Percentiles rank a stretch among this genome's conserved stretches.
Evolutionary conservation across 192 early-diverging fungal genomes (phyloP).

Genomic region (Paraglomus brasilianum): DNA sequence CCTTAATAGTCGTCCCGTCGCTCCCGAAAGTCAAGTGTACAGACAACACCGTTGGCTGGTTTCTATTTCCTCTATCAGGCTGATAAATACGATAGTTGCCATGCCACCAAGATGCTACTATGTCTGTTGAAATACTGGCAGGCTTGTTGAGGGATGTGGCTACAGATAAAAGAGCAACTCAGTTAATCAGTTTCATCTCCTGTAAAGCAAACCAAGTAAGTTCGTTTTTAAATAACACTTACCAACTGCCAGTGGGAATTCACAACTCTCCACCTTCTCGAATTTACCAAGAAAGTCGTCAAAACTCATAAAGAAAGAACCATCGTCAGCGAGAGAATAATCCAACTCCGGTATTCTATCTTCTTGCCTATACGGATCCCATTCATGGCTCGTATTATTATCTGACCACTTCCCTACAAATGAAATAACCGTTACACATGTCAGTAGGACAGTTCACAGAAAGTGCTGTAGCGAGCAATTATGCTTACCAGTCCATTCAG

Average conservation of each 20-base stretch:
- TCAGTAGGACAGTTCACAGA: neutral
- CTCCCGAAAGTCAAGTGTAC: too few relatives aligned
- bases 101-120: too few relatives aligned
- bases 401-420: neutral
- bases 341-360: neutral
- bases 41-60: too few relatives aligned
- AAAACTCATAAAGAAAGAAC: slow-evolving; percentile 2
- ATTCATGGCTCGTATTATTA: neutral
- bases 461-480: neutral
- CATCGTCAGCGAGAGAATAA: slow-evolving; percentile 2
- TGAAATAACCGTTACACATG: neutral
- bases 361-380: neutral
- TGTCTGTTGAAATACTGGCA: too few relatives aligned
- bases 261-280: neutral
- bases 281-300: neutral
- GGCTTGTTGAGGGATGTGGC: too few relatives aligned
- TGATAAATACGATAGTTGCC: too few relatives aligned
- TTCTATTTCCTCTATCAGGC: too few relatives aligned
- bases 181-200: too few relatives aligned
- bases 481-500: slow-evolving; percentile 47
- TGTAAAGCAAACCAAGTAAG: too few relatives aligned
- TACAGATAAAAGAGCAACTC: too few relatives aligned
- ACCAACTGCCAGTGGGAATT: neutral
- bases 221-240: too few relatives aligned
- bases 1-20: too few relatives aligned